Evolutionary conservation across 805 yeast species (phyloP), one percentile per base, ranked within the genome.

Genomic region (Lipomyces starkeyi): DNA sequence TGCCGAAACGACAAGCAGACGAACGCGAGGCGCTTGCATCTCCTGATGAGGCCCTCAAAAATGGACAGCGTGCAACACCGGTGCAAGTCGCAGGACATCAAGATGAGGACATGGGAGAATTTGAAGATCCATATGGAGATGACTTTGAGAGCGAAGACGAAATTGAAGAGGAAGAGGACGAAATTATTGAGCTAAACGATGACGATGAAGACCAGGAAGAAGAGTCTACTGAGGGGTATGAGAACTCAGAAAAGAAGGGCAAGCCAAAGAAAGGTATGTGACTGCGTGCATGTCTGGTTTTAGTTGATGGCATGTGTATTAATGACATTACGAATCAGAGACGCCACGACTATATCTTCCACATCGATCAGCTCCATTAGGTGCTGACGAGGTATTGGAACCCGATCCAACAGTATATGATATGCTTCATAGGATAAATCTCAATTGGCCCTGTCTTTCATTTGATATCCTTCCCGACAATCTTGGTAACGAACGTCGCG

Each of bases 381-480:
- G 97, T 0, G 96, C 97, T 1, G 97, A 92, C 80, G 98, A 95
- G 81, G 96, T 90, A 13, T 83, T 95, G 76, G 98, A 94, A 80
- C 97, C 98, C 1, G 99, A 95, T 80, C 97, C 97, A 58, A 83
- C 93, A 7, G 97, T 94, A 2, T 95, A 95, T 78, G 97, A 94
- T 76, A 95, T 95, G 98, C 82, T 95, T 66, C 99, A 95, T 79
- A 91, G 91, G 74, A 91, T 94, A 68, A 91, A 91, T 78, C 82
- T 94, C 79, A 96, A 97, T 74, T 95, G 98, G 98, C 98, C 99
- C 13, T 93, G 98, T 80, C 81, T 95, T 77, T 92, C 98, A 2
- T 83, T 95, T 68, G 98, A 94, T 76, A 81, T 95, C 25, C 80
- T 95, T 63, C 97, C 97, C 5, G 99, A 95, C 77, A 82, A 83